A percentile compares a stretch with the other conserved stretches of the same genome.
Evolutionary conservation across 2,329 filamentous ascomycete genomes (phyloP).

Genomic region (Aspergillus sp.): DNA sequence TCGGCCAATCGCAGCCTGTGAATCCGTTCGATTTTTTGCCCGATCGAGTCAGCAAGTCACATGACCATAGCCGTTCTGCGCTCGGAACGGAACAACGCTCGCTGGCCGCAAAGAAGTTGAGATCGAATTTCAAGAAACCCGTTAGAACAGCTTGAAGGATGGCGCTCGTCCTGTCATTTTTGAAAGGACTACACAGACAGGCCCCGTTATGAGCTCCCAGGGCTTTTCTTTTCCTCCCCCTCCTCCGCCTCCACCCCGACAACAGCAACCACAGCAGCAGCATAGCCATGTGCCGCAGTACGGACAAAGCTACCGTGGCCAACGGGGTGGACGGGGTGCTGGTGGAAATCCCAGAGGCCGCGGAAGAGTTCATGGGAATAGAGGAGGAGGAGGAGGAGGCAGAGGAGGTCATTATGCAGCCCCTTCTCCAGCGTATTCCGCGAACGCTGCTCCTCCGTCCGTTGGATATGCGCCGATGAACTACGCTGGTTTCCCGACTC

Average conservation of each 20-base stretch:
- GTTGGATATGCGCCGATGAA: slow-evolving; percentile 24
- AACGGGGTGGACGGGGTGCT: slow-evolving; percentile 21
- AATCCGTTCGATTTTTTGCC: slow-evolving; percentile 8
- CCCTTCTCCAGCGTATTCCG: slow-evolving; percentile 15
- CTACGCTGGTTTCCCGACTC: slow-evolving; percentile 23
- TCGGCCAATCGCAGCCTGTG: slow-evolving; percentile 15
- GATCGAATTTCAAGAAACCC: not conserved
- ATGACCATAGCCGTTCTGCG: slow-evolving; percentile 9
- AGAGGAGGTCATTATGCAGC: slow-evolving; percentile 20
- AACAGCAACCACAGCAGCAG: slow-evolving; percentile 15
- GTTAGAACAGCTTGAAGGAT: slow-evolving; percentile 20
- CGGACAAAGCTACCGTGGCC: slow-evolving; percentile 19
- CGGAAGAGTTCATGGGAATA: slow-evolving; percentile 29
- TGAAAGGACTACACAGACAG: slow-evolving; percentile 16
- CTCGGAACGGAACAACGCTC: slow-evolving; percentile 19
- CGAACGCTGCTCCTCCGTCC: slow-evolving; percentile 17
- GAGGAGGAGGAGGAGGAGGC: slow-evolving; percentile 21
- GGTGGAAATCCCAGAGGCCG: slow-evolving; percentile 25
- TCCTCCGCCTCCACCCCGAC: slow-evolving; percentile 35
- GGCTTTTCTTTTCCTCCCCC: slow-evolving; percentile 43
- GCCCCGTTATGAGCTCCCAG: slow-evolving; percentile 32
- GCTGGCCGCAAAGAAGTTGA: not conserved
- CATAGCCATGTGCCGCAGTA: slow-evolving; percentile 16
- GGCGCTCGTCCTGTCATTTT: slow-evolving; percentile 18
- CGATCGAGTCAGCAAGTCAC: slow-evolving; percentile 1